phyloP scores from a whole-genome alignment of 2,329 filamentous ascomycete species.

The Teratosphaeria nubilosa region DNA sequence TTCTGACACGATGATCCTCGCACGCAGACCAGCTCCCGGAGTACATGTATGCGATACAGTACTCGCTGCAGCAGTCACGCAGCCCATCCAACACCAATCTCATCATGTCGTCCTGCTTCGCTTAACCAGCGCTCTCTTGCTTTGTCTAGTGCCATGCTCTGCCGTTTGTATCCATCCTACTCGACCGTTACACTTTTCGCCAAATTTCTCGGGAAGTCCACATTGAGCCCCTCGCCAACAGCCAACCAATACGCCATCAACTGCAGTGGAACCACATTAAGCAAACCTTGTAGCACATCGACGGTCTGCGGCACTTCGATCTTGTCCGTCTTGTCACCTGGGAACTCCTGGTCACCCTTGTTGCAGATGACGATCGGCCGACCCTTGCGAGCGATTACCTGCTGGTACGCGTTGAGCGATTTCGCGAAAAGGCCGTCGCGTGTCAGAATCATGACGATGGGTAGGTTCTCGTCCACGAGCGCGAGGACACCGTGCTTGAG shows the following conservation, averaged over 20 bases:
- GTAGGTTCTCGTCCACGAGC: constrained; percentile 93
- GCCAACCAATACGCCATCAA: constrained; percentile 98
- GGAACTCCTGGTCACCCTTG: constrained; percentile 78
- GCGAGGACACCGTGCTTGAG: constrained; percentile 98
- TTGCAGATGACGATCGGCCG: constrained; percentile 99
- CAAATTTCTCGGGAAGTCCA: constrained; percentile 96
- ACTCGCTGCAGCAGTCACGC: neutral
- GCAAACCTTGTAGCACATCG: constrained; percentile 86
- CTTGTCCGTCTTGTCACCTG: constrained; percentile 78
- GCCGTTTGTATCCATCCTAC: constrained; percentile 41
- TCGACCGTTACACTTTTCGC: constrained; percentile 99
- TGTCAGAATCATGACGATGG: constrained; percentile 99
- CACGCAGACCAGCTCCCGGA: neutral
- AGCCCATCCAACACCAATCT: neutral
- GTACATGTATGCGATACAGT: neutral
- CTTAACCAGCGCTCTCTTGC: neutral
- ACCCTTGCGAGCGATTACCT: constrained; percentile 91
- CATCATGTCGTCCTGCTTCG: neutral
- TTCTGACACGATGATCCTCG: neutral
- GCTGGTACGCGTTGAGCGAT: constrained; percentile 98
- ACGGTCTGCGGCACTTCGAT: constrained; percentile 96
- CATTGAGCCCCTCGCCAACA: constrained; percentile 87
- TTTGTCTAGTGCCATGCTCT: neutral
- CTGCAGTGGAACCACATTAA: constrained; percentile 96
- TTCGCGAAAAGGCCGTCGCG: constrained; percentile 94